Evolutionary conservation across 2,329 filamentous ascomycete species (phyloP), one percentile per base, ranked within the genome.

Genomic region (Tolypocladium ovalisporum): DNA sequence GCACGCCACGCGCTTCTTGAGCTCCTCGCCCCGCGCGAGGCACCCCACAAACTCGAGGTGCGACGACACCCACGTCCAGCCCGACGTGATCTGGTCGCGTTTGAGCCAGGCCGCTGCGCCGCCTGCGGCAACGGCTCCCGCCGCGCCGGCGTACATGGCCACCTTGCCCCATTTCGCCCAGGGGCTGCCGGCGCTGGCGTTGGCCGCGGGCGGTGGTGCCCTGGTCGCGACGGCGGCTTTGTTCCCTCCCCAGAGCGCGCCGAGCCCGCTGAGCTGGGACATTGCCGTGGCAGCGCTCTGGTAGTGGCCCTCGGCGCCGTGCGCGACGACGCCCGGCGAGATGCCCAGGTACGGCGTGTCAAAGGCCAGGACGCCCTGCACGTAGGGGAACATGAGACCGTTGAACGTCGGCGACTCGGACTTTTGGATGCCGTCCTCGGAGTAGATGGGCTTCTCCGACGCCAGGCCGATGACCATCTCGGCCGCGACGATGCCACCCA

Each of bases 11-110:
- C 94, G 84, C 66, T 84, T 82, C 63, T 86, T 85, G 62, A 97
- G 76, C 67, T 96, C 91, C 64, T 92, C 88, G 5, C 84, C 85
- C n/a, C 89, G 85, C 53, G 89, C 88, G 9, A 99, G 80, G 66
- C 90, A 95, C 2, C 91, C 90, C 1, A 97, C 89, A 66, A 97
- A 99, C 70, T 94, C 89, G 32, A 99, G 83, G 72, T 99, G 94
- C 39, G 89, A 94, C 19, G 87, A 84, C 17, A 89, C 89, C 91
- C 92, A 97, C 12, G 78, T 78, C 75, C 86, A 86, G 9, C 92
- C 88, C 59, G 87, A 80, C 3, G 81, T 83, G 60, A 97, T 83
- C 61, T 90, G 85, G 36, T 95, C 89, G 56, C 90, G 84, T 65
- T 94, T 91, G 65, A 88, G 78, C 75, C 96, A 97, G 13, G 93